phyloP scores from a whole-genome alignment of 805 yeast genomes.

The Phaffomyces antillensis region DNA sequence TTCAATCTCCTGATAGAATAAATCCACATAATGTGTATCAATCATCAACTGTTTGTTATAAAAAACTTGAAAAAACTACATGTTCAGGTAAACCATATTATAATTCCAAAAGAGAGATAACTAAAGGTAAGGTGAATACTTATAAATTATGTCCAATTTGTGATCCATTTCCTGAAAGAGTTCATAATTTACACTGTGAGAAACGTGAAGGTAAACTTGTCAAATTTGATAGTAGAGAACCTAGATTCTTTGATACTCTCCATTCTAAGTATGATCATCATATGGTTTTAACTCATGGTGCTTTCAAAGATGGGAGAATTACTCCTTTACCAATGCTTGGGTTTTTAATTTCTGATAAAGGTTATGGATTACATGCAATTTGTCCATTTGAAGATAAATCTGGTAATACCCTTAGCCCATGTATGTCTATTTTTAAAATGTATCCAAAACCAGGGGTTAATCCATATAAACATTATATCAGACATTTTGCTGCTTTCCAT shows the following conservation, averaged over 20 bases:
- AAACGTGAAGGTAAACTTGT: not conserved
- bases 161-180: not conserved
- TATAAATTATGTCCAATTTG: slow-evolving; percentile 5
- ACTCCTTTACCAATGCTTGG: not conserved
- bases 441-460: no score
- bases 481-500: no score
- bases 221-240: not conserved
- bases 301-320: slow-evolving; percentile 1
- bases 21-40: not conserved
- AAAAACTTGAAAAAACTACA: not conserved
- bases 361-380: not conserved
- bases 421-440: not conserved
- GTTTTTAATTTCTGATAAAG: not conserved
- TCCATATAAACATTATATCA: no score
- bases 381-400: not conserved
- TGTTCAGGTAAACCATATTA: not conserved
- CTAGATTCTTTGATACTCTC: slow-evolving; percentile 5
- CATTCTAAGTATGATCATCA: slow-evolving; percentile 5
- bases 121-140: slow-evolving; percentile 2
- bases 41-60: slow-evolving; percentile 3
- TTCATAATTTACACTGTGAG: not conserved
- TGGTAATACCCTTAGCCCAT: not conserved
- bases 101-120: not conserved
- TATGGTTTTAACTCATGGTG: slow-evolving; percentile 3
- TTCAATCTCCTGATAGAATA: not conserved